Evolutionary conservation across 805 yeast species (phyloP).

Genomic region (Cyberlindnera euphorbiae): DNA sequence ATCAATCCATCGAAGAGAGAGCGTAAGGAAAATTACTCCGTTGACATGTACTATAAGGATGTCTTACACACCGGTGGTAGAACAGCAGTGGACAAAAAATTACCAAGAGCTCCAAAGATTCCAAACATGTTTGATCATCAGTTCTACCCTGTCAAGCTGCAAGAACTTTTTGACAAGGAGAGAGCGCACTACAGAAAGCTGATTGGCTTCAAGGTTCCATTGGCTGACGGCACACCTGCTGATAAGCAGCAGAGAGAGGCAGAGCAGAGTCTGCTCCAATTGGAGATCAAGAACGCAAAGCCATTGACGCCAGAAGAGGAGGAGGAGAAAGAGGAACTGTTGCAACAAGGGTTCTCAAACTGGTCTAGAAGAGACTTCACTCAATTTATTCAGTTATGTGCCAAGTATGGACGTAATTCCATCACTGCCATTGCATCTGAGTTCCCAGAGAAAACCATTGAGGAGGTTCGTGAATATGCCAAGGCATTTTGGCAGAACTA

Average conservation of each 20-base stretch:
- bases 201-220: constrained; percentile 58
- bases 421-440: constrained; percentile 68
- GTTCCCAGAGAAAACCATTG: constrained; percentile 67
- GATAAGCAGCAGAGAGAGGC: constrained; percentile 34
- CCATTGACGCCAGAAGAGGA: constrained; percentile 83
- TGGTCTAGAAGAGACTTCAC: constrained; percentile 90
- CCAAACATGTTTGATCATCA: constrained; percentile 85
- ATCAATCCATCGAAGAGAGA: constrained; percentile 84
- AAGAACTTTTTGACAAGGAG: constrained; percentile 77
- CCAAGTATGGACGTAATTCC: constrained; percentile 78
- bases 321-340: constrained; percentile 50
- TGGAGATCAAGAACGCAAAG: constrained; percentile 70
- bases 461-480: constrained; percentile 76
- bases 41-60: constrained; percentile 82
- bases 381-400: constrained; percentile 67
- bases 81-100: constrained; percentile 39
- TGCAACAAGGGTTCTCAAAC: constrained; percentile 65
- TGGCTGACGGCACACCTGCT: constrained; percentile 48
- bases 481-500: constrained; percentile 77
- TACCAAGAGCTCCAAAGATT: constrained; percentile 83
- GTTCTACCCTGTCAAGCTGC: constrained; percentile 73
- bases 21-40: constrained; percentile 77
- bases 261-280: constrained; percentile 53
- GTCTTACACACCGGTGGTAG: constrained; percentile 72
- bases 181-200: constrained; percentile 69